These are phyloP conservation scores for Daedalea quercina DNA, from an alignment of 768 basidiomycete species.

Conservation along the genomic window DNA sequence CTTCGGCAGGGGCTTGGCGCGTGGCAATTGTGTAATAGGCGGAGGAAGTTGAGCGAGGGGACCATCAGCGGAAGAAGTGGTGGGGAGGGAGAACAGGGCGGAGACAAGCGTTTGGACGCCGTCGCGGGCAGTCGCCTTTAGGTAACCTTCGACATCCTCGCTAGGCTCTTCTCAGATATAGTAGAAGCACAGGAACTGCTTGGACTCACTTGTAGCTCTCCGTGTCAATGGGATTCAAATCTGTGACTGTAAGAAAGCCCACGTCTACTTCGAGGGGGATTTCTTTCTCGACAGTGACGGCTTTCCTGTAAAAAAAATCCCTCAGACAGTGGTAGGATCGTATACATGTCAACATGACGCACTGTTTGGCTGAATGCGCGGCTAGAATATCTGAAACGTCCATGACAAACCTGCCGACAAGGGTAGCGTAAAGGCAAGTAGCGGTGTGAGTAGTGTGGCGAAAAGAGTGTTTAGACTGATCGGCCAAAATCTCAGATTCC, in stretches of 20 bases:
- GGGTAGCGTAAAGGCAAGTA: not conserved
- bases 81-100: constrained; percentile 78
- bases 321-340: no score
- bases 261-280: constrained; percentile 75
- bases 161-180: constrained; percentile 30
- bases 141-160: constrained; percentile 72
- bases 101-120: constrained; percentile 78
- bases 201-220: constrained; percentile 70
- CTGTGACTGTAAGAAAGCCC: constrained; percentile 79
- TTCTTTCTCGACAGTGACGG: constrained; percentile 69
- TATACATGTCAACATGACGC: constrained; percentile 27
- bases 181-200: not conserved
- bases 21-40: constrained; percentile 72
- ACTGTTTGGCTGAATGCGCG: constrained; percentile 68
- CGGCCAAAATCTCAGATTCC: no score
- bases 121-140: constrained; percentile 72
- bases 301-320: constrained; percentile 51
- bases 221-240: constrained; percentile 80
- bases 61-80: constrained; percentile 66
- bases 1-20: constrained; percentile 89
- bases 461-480: not conserved
- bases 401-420: constrained; percentile 33
- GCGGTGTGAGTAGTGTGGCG: not conserved
- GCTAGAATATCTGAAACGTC: constrained; percentile 79
- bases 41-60: constrained; percentile 78